These are phyloP conservation scores for Fusarium sp. DNA, from an alignment of 2,329 filamentous ascomycete species.

Conservation along the genomic window DNA sequence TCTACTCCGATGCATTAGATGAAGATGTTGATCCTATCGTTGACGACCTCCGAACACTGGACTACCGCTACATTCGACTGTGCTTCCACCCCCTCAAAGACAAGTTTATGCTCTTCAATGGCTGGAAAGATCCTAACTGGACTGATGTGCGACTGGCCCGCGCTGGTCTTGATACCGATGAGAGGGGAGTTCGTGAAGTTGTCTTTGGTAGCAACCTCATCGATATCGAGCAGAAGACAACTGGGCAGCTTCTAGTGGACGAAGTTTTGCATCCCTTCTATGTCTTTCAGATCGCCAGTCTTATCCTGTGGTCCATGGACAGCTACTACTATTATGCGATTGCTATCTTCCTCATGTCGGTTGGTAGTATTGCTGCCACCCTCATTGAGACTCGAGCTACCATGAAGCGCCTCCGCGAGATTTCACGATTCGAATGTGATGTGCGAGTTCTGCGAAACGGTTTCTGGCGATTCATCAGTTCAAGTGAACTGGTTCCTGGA, in stretches of 20 bases:
- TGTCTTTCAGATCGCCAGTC: conserved; percentile 94
- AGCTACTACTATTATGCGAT: conserved; percentile 97
- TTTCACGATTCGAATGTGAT: conserved; percentile 95
- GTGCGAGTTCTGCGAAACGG: conserved; percentile 92
- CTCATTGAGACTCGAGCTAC: conserved; percentile 91
- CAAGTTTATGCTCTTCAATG: conserved; percentile 85
- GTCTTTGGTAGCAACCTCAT: conserved; percentile 93
- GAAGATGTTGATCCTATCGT: conserved; percentile 79
- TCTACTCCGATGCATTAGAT: conserved; percentile 61
- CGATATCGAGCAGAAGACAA: conserved; percentile 90
- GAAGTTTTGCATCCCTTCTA: conserved; percentile 99
- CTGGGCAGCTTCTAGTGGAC: conserved; percentile 84
- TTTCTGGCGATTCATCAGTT: conserved; percentile 92
- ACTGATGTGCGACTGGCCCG: conserved; percentile 78
- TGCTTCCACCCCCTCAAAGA: conserved; percentile 90
- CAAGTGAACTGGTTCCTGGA: conserved; percentile 89
- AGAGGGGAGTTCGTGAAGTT: conserved; percentile 81
- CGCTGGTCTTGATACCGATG: conserved; percentile 85
- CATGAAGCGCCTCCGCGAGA: conserved; percentile 88
- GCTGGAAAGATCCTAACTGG: conserved; percentile 96
- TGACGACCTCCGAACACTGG: conserved; percentile 76
- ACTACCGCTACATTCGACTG: conserved; percentile 94
- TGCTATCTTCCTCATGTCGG: conserved; percentile 94
- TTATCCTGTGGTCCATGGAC: conserved; percentile 93
- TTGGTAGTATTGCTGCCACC: conserved; percentile 89